phyloP scores from a whole-genome alignment of 2,329 filamentous ascomycete species.

The Fusarium oxysporum region DNA sequence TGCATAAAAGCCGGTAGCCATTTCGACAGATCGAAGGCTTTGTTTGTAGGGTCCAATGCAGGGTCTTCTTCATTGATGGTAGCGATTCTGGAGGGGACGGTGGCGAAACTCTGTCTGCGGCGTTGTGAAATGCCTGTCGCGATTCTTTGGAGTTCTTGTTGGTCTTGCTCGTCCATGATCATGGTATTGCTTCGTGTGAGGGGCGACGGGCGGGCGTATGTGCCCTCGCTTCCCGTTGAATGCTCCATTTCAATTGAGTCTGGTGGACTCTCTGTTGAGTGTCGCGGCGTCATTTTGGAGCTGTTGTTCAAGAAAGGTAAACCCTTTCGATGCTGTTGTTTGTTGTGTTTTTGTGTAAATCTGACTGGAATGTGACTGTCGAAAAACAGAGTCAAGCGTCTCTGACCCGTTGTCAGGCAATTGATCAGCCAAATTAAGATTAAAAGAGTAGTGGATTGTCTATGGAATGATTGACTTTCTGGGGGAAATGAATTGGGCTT shows the following conservation, averaged over 20 bases:
- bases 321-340: neutral
- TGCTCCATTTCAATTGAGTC: neutral
- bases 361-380: neutral
- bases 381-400: neutral
- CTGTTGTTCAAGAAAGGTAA: neutral
- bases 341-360: neutral
- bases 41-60: slow-evolving; percentile 8
- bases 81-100: neutral
- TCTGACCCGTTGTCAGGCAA: neutral
- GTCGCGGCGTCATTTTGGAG: slow-evolving; percentile 4
- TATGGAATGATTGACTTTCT: neutral
- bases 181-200: slow-evolving; percentile 7
- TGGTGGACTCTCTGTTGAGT: neutral
- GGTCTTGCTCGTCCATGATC: slow-evolving; percentile 18
- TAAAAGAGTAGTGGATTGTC: neutral
- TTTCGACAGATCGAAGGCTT: slow-evolving; percentile 25
- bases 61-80: slow-evolving; percentile 4
- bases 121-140: slow-evolving; percentile 17
- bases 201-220: neutral
- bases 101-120: slow-evolving; percentile 8
- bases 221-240: slow-evolving; percentile 3
- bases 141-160: slow-evolving; percentile 18
- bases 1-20: slow-evolving; percentile 21
- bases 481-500: neutral
- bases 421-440: neutral